Percentiles rank a stretch among this genome's conserved stretches.
Evolutionary conservation across 148 eudicot genomes (phyloP).

Genomic region (Limonium bicolor): DNA sequence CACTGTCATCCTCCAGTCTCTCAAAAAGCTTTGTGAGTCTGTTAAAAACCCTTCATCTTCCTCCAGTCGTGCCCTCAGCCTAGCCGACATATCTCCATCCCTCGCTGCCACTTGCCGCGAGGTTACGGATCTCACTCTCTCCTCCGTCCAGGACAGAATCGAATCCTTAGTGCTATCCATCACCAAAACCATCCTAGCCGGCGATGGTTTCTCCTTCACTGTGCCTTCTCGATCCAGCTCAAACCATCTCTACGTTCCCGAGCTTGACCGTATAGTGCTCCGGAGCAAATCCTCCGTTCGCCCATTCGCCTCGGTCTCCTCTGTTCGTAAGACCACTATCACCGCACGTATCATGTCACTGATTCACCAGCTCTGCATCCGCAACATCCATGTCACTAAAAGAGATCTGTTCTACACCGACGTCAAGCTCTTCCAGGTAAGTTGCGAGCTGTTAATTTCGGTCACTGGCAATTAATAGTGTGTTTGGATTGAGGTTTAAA

Average conservation of each 20-base stretch:
- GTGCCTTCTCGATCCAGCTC: slow-evolving; percentile 77
- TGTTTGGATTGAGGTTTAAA: no score
- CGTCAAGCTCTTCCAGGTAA: slow-evolving; percentile 57
- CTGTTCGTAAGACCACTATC: slow-evolving; percentile 76
- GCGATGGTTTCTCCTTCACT: slow-evolving; percentile 60
- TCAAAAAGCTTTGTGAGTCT: slow-evolving; percentile 26
- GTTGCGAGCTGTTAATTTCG: no score
- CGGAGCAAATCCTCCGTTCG: slow-evolving; percentile 58
- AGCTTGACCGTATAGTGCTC: slow-evolving; percentile 84
- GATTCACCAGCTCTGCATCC: slow-evolving; percentile 56
- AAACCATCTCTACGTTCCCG: slow-evolving; percentile 84
- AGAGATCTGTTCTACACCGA: slow-evolving; percentile 92
- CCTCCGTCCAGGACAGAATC: slow-evolving; percentile 67
- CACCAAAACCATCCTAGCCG: slow-evolving; percentile 64
- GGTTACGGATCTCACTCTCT: slow-evolving; percentile 74
- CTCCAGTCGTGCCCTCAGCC: slow-evolving; percentile 25
- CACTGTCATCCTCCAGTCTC: slow-evolving; percentile 31
- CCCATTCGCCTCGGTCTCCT: slow-evolving; percentile 48
- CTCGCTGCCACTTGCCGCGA: slow-evolving; percentile 76
- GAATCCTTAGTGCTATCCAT: slow-evolving; percentile 48
- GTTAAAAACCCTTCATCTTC: slow-evolving; percentile 15
- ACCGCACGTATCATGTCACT: slow-evolving; percentile 66
- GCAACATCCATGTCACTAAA: slow-evolving; percentile 80
- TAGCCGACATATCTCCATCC: slow-evolving; percentile 36
- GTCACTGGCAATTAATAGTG: no score